A percentile compares a stretch with the other conserved stretches of the same genome.
Conservation (phyloP, 805 yeast genomes). For the Teunomyces pallodes region DNA sequence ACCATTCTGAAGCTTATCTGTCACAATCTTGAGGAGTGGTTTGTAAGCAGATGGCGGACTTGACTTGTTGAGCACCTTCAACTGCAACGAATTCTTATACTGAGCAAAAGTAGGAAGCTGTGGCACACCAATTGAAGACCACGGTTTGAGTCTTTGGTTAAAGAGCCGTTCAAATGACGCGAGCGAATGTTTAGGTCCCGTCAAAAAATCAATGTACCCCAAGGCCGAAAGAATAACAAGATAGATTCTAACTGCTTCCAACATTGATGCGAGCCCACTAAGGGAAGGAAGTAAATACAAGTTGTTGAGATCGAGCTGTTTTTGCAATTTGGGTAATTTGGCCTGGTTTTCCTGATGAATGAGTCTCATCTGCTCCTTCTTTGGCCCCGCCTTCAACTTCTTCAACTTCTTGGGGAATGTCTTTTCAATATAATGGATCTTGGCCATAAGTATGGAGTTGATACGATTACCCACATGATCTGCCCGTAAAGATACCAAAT, state of each 20-base stretch:
- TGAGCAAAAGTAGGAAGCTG: conserved; percentile 51
- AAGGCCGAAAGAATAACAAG: conserved; percentile 18
- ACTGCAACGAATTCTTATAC: conserved; percentile 20
- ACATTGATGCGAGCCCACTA: conserved; percentile 15
- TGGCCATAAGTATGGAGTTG: conserved; percentile 28
- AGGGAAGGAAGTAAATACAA: conserved; percentile 18
- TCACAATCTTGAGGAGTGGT: conserved; percentile 8
- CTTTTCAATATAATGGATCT: conserved; percentile 32
- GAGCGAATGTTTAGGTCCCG: conserved; percentile 22
- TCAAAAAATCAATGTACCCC: conserved; percentile 19
- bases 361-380: conserved; percentile 36
- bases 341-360: conserved; percentile 28
- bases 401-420: conserved; percentile 40
- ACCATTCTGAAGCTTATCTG: conserved; percentile 7
- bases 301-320: conserved; percentile 21
- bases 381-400: conserved; percentile 50
- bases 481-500: conserved; percentile 39
- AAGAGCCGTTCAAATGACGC: conserved; percentile 24
- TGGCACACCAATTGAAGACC: conserved; percentile 78
- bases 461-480: conserved; percentile 47
- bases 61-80: neutral
- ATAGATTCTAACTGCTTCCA: conserved; percentile 18
- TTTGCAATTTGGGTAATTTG: conserved; percentile 32
- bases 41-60: conserved; percentile 5
- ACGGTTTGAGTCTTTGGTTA: conserved; percentile 69